Evolutionary conservation across 371 early-diverging fungal species (phyloP).

Genomic region (Rhizopus stolonifer): DNA sequence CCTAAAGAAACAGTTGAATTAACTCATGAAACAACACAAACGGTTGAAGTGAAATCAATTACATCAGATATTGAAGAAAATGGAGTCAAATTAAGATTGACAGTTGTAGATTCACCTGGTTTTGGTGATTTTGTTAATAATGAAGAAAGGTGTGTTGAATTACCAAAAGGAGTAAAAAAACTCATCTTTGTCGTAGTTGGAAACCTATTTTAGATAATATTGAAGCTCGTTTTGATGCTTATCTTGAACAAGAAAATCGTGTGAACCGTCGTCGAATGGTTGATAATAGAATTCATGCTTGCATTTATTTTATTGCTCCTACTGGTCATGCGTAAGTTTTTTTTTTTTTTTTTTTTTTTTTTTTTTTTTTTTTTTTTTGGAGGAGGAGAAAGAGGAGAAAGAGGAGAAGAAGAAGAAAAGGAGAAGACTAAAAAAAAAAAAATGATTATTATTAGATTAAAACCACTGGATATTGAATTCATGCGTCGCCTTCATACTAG

Average conservation of each 20-base stretch:
- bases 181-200: slow-evolving; percentile 64
- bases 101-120: slow-evolving; percentile 93
- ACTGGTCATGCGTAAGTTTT: slow-evolving; percentile 81
- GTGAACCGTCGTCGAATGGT: slow-evolving; percentile 85
- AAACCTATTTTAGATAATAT: slow-evolving; percentile 94
- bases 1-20: slow-evolving; percentile 78
- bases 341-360: neutral
- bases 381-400: too few relatives aligned
- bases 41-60: slow-evolving; percentile 92
- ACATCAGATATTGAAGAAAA: slow-evolving; percentile 86
- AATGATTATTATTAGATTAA: slow-evolving; percentile 52
- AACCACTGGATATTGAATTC: slow-evolving; percentile 94
- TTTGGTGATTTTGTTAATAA: slow-evolving; percentile 97
- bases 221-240: slow-evolving; percentile 93
- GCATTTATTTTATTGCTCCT: slow-evolving; percentile 97
- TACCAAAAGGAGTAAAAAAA: neutral
- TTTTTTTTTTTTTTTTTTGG: too few relatives aligned
- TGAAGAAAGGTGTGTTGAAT: slow-evolving; percentile 69
- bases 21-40: slow-evolving; percentile 84
- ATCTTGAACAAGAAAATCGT: slow-evolving; percentile 90
- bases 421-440: too few relatives aligned
- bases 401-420: too few relatives aligned
- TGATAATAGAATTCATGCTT: slow-evolving; percentile 96
- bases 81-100: slow-evolving; percentile 91
- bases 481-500: slow-evolving; percentile 92